phyloP scores from a whole-genome alignment of 495 filamentous ascomycete species.

The Penicillium daleae region DNA sequence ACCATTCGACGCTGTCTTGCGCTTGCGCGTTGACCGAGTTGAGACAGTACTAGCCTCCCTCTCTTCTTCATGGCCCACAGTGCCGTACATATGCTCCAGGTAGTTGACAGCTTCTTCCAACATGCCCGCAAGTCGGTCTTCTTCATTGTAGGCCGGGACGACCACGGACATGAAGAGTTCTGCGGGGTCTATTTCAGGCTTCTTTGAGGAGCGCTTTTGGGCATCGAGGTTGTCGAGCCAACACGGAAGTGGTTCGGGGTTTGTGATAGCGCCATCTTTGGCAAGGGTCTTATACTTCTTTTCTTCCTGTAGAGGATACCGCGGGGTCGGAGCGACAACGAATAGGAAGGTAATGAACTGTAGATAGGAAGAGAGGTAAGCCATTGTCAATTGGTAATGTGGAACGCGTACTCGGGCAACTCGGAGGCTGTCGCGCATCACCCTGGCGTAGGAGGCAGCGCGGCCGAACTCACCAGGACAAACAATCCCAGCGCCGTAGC shows the following conservation, averaged over 20 bases:
- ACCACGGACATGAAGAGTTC: constrained; percentile 82
- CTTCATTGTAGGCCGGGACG: constrained; percentile 94
- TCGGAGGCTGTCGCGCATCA: background rate
- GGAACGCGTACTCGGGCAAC: too few species aligned
- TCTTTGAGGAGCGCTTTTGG: constrained; percentile 38
- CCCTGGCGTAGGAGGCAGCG: constrained; percentile 4
- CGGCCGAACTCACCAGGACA: constrained; percentile 40
- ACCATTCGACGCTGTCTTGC: constrained; percentile 33
- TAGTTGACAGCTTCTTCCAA: constrained; percentile 89
- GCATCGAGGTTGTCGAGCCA: constrained; percentile 76
- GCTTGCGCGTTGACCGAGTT: constrained; percentile 34
- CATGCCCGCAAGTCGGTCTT: constrained; percentile 78
- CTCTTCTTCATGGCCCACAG: constrained; percentile 24
- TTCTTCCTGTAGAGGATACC: constrained; percentile 73
- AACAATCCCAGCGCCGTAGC: constrained; percentile 40
- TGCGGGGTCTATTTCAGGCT: constrained; percentile 47
- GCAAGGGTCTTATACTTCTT: constrained; percentile 80
- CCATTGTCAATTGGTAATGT: constrained; percentile 5
- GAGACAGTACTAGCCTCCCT: constrained; percentile 13
- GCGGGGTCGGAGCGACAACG: constrained; percentile 79
- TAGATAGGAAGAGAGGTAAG: constrained; percentile 10
- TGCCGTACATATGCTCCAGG: constrained; percentile 75
- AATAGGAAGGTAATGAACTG: constrained; percentile 74
- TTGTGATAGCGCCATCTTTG: constrained; percentile 62
- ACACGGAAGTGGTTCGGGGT: constrained; percentile 70